A percentile compares a stretch with the other conserved stretches of the same genome.
Evolutionary conservation across 208 protist species (phyloP).

Genomic region (Naegleria lovaniensis): DNA sequence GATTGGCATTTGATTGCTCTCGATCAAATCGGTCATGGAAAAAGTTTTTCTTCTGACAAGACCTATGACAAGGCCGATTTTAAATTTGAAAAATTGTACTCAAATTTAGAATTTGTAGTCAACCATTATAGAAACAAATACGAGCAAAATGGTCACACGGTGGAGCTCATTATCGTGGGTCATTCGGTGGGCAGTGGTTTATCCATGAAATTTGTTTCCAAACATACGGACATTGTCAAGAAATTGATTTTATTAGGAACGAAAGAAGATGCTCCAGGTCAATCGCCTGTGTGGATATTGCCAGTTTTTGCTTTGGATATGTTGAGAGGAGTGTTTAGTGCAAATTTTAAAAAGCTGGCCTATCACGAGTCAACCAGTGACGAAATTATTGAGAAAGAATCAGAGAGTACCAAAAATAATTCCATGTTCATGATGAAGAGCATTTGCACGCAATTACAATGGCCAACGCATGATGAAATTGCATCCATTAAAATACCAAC

Average conservation of each 20-base stretch:
- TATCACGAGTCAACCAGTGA: background rate
- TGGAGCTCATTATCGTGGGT: background rate
- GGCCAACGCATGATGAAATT: background rate
- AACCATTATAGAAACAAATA: background rate
- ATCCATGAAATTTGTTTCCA: background rate
- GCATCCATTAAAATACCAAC: background rate
- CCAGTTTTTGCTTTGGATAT: background rate
- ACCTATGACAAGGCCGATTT: background rate
- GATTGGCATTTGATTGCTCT: background rate
- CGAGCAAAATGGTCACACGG: background rate
- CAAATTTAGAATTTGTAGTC: background rate
- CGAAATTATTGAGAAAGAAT: background rate
- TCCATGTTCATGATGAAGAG: background rate
- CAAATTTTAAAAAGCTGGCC: background rate
- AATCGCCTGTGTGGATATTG: background rate
- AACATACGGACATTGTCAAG: background rate
- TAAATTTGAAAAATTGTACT: background rate
- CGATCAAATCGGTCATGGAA: background rate
- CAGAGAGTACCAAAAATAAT: background rate
- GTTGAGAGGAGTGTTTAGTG: background rate
- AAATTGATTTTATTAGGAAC: background rate
- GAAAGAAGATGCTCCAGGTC: background rate
- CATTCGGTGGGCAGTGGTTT: background rate
- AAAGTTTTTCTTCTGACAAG: background rate
- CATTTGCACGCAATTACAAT: background rate